Conservation (phyloP, 345 rosid genomes). For the Heritiera fomes region DNA sequence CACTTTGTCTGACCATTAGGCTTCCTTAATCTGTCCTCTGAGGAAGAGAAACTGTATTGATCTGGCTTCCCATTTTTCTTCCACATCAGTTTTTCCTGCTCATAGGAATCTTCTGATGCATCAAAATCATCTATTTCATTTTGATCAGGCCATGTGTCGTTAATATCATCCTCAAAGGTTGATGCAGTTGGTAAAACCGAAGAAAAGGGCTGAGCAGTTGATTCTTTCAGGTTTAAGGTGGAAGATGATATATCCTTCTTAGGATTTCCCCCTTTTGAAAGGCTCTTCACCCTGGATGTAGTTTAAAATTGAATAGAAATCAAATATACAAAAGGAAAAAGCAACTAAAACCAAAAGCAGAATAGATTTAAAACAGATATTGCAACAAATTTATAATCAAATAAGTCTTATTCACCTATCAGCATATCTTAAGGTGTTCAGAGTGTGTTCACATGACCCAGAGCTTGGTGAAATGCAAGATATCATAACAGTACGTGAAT, state of each 20-base stretch:
- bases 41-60: conserved; percentile 34
- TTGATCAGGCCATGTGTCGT: conserved; percentile 79
- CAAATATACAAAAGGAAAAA: background rate
- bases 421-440: conserved; percentile 96
- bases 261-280: conserved; percentile 80
- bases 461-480: conserved; percentile 97
- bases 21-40: conserved; percentile 60
- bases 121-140: conserved; percentile 69
- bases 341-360: background rate
- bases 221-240: conserved; percentile 63
- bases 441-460: conserved; percentile 96
- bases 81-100: conserved; percentile 59
- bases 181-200: conserved; percentile 38
- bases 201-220: too few species aligned
- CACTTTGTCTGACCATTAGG: conserved; percentile 48
- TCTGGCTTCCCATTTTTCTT: conserved; percentile 71
- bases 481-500: conserved; percentile 79
- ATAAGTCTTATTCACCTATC: conserved; percentile 58
- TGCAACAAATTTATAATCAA: background rate
- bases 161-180: conserved; percentile 60
- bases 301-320: background rate
- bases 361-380: background rate
- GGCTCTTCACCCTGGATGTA: conserved; percentile 83
- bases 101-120: conserved; percentile 65
- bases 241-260: conserved; percentile 81